phyloP scores from a whole-genome alignment of 768 basidiomycete species.

The Mycena olivaceomarginata region DNA sequence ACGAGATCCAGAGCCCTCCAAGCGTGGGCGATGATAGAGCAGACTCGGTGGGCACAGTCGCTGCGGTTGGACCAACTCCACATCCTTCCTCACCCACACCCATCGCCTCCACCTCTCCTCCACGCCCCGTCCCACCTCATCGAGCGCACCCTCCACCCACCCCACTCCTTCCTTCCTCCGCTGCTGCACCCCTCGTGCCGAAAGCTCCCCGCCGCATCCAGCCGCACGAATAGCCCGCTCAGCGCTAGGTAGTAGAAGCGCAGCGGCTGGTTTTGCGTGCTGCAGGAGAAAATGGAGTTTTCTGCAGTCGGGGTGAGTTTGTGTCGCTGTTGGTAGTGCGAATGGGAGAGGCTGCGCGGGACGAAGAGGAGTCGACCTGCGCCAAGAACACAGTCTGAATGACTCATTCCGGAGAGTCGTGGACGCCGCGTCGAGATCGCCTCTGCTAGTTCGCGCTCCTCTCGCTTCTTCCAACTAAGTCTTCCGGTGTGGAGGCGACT shows the following conservation, averaged over 20 bases:
- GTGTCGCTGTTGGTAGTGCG: slow-evolving; percentile 30
- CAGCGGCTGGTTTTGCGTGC: slow-evolving; percentile 73
- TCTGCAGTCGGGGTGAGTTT: not conserved
- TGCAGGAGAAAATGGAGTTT: slow-evolving; percentile 68
- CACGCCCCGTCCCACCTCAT: slow-evolving; percentile 54
- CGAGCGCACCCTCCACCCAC: slow-evolving; percentile 31
- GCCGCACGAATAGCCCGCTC: slow-evolving; percentile 68
- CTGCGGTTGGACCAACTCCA: too few species aligned
- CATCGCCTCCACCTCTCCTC: too few species aligned
- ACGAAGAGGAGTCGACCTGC: slow-evolving; percentile 62
- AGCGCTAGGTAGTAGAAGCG: slow-evolving; percentile 80
- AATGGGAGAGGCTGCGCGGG: slow-evolving; percentile 52
- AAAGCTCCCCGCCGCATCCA: slow-evolving; percentile 60
- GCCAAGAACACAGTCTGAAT: slow-evolving; percentile 56
- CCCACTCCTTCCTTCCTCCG: too few species aligned
- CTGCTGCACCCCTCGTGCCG: too few species aligned
- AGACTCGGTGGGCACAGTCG: too few species aligned
- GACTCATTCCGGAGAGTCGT: slow-evolving; percentile 57
- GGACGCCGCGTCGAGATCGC: slow-evolving; percentile 63
- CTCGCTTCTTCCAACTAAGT: slow-evolving; percentile 39
- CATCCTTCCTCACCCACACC: too few species aligned
- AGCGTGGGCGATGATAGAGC: too few species aligned
- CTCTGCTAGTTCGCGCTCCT: slow-evolving; percentile 62
- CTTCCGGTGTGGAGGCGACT: slow-evolving; percentile 19
- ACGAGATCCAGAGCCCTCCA: too few species aligned